Evolutionary conservation across 2,329 filamentous ascomycete species (phyloP).

Genomic region (Neospermospora avenae): DNA sequence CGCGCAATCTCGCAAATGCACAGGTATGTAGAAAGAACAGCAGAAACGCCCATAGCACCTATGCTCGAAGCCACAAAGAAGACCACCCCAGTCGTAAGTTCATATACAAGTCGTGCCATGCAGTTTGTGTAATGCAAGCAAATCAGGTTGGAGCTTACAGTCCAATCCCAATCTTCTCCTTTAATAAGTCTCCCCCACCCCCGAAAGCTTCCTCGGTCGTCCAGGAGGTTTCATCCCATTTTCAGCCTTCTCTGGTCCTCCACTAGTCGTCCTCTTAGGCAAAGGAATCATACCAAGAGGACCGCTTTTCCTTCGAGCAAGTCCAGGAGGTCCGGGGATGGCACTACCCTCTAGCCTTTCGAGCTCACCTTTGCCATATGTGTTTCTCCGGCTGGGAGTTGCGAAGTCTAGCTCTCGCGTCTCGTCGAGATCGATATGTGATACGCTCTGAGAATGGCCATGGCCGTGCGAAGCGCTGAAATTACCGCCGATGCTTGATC

Average conservation of each 20-base stretch:
- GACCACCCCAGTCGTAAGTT: constrained; percentile 17
- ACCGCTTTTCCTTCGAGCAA: constrained; percentile 51
- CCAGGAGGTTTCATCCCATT: constrained; percentile 29
- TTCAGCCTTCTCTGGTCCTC: constrained; percentile 29
- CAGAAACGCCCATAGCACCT: constrained; percentile 19
- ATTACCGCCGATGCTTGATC: constrained; percentile 33
- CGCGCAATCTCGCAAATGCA: constrained; percentile 6
- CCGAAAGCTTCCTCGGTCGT: constrained; percentile 46
- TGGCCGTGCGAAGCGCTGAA: constrained; percentile 31
- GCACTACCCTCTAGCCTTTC: constrained; percentile 42
- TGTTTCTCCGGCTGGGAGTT: constrained; percentile 45
- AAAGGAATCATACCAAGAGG: constrained; percentile 33
- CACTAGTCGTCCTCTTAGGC: constrained; percentile 29
- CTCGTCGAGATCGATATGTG: constrained; percentile 32
- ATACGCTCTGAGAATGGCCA: constrained; percentile 36
- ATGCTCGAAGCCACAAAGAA: constrained; percentile 21
- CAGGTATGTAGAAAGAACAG: constrained; percentile 9
- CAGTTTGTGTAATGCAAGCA: background rate
- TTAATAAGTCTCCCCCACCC: constrained; percentile 55
- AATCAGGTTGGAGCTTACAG: background rate
- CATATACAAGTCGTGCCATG: constrained; percentile 19
- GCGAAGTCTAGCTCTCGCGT: constrained; percentile 32
- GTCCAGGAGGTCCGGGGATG: constrained; percentile 44
- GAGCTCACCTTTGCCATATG: constrained; percentile 40
- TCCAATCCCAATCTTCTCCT: background rate